Base-by-base conservation (phyloP, 2,329 filamentous ascomycete genomes). In the Pseudocercospora eumusae region DNA sequence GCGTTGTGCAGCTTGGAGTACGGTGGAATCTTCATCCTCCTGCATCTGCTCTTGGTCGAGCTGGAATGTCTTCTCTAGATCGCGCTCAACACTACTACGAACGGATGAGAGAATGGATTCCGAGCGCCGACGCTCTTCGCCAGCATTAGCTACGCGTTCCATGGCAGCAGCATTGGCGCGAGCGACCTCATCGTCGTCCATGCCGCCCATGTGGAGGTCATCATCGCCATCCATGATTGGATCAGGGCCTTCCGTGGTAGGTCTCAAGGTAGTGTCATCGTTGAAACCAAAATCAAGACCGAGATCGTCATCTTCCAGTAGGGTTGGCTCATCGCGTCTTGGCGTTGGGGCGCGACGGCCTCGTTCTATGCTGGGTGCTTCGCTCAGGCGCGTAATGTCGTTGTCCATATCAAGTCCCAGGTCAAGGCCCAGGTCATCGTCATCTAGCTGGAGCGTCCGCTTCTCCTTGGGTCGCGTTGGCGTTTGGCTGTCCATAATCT, bases 311-410 rank as follows among this genome's bases (percentile, higher is more conserved):
- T 83, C 82, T 42, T 91, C 88, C 66, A 81, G 80, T 60, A 81
- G 78, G 27, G 81, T 74, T 78, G 81, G 66, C 77, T 90, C 20
- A 88, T 86, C 81, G 50, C 85, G 83, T 23, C 69, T 65, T 4
- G 72, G 68, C 15, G 85, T 82, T 4, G 90, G 88, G 20, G 90
- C 93, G 69, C 96, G 89, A 87, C 93, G 90, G 72, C 93, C 95
- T 69, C 92, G 83, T 87, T 99, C 95, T 62, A 97, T 88, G 71
- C 88, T 95, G 15, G 67, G 68, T 1, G 69, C 71, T 33, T 69
- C 69, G 5, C 62, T 66, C 31, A 63, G 61, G 21, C 63, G 81
- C 77, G 59, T 81, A 64, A 57, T 70, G 69, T 52, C 66, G 59
- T 68, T 74, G 58, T 66, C 75, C 33, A 63, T 56, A 77, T 71